These are phyloP conservation scores for Wickerhamomyces chaumierensis DNA, from an alignment of 805 yeast species.

Conservation along the genomic window DNA sequence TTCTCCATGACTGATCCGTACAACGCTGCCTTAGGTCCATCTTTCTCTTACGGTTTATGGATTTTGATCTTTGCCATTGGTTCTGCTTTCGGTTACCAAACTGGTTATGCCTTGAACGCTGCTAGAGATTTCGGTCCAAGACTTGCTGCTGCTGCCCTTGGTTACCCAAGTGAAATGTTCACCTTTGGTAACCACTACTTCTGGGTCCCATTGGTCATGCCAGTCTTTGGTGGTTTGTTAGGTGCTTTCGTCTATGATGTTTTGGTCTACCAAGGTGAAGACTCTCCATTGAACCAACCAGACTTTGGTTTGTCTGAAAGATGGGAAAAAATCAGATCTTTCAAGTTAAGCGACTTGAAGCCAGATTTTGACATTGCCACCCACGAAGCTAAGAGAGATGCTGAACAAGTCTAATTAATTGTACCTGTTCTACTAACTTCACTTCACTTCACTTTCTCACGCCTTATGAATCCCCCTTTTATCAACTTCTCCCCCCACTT, in stretches of 20 bases:
- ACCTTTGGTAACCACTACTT: constrained; percentile 30
- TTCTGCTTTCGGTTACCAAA: constrained; percentile 37
- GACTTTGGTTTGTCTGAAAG: constrained; percentile 15
- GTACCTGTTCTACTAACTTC: not conserved
- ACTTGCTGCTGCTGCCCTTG: constrained; percentile 34
- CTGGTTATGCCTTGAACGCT: constrained; percentile 43
- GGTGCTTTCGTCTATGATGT: constrained; percentile 44
- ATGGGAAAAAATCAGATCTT: constrained; percentile 9
- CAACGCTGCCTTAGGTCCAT: constrained; percentile 32
- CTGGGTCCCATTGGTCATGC: constrained; percentile 45
- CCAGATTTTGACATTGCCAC: constrained; percentile 12
- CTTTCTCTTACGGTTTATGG: constrained; percentile 37
- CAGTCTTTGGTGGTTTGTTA: constrained; percentile 32
- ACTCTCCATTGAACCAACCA: constrained; percentile 39
- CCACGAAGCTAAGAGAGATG: not conserved
- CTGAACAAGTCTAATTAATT: not conserved
- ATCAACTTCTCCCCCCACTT: too few relatives aligned
- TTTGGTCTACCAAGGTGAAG: constrained; percentile 38
- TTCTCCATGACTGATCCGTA: constrained; percentile 42
- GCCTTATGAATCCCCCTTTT: too few relatives aligned
- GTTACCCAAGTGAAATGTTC: constrained; percentile 32
- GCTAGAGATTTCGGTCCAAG: constrained; percentile 49
- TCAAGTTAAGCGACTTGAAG: constrained; percentile 13
- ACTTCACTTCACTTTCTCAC: not conserved
- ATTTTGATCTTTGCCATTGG: constrained; percentile 34